Evolutionary conservation across 1,139 yeast species (phyloP).

Genomic region (Candida dubliniensis): DNA sequence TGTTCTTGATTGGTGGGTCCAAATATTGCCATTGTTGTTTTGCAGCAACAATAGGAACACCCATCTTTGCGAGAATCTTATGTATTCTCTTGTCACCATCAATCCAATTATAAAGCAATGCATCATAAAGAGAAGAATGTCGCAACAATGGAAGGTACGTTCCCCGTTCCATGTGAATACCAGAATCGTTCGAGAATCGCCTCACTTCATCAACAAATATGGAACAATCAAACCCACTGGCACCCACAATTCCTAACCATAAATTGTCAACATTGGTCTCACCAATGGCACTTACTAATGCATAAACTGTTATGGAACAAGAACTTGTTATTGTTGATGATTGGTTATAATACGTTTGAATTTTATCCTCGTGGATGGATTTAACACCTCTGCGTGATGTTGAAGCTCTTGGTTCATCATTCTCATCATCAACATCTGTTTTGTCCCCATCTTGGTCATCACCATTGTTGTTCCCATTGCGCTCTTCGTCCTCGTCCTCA

Average conservation of each 20-base stretch:
- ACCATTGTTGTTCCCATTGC: too few relatives aligned
- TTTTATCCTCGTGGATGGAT: conserved; percentile 55
- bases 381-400: conserved; percentile 28
- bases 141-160: conserved; percentile 83
- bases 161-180: conserved; percentile 73
- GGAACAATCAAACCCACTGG: conserved; percentile 23
- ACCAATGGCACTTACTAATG: conserved; percentile 73
- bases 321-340: conserved; percentile 82
- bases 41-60: conserved; percentile 83
- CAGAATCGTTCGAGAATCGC: conserved; percentile 71
- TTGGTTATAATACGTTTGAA: conserved; percentile 74
- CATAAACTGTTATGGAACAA: conserved; percentile 75
- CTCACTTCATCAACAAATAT: conserved; percentile 64
- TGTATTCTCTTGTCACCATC: conserved; percentile 86
- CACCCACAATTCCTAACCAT: conserved; percentile 92
- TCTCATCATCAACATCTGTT: conserved; percentile 26
- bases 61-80: conserved; percentile 94
- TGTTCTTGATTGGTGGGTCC: conserved; percentile 77
- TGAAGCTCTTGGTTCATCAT: conserved; percentile 36
- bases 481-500: conserved; percentile 21
- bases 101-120: conserved; percentile 78
- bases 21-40: conserved; percentile 92
- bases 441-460: conserved; percentile 6
- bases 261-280: conserved; percentile 57
- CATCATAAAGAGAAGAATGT: conserved; percentile 91